Base-by-base conservation (phyloP, 2,329 filamentous ascomycete species). In the Paraphaeosphaeria sporulosa region DNA sequence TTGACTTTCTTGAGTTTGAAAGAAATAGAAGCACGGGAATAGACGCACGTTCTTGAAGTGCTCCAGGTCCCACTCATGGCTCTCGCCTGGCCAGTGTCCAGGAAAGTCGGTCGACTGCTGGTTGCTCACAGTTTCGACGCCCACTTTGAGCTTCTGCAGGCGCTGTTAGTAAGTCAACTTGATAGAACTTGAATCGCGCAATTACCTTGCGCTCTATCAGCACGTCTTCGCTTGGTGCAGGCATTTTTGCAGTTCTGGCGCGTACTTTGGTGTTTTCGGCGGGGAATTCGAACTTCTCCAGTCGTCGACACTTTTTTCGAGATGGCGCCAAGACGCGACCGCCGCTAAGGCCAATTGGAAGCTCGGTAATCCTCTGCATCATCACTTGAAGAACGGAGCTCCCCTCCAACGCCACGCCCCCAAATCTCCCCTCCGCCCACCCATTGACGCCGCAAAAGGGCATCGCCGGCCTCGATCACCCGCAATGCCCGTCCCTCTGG, bases 31-130 rank as follows among this genome's bases (percentile, higher is more conserved):
- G n/a, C n/a, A n/a, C n/a, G n/a, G 10, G n/a, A 47, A 9, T 6
- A 34, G 17, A 48, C 50, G 21, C 79, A 86, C 86, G 55, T 85
- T 74, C 64, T 83, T 85, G 81, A 97, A 97, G 63, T 87, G 84
- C 1, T 91, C 84, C 55, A 93, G 81, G 61, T 90, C 85, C 90
- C 93, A 97, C 53, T 86, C 84, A 74, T 93, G 86, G 79, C 96
- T 91, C 82, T 98, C 95, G 69, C 92, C 92, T 3, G 92, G 90
- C 82, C 90, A 95, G 79, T 97, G 93, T 67, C 91, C 90, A 17
- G 96, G 96, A 77, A 94, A 97, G 76, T 98, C 94, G 71, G 89
- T 96, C 49, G 93, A 95, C 63, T 90, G 86, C 70, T 94, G 91
- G 81, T 98, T 89, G 69, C 90, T 91, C 73, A 99, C 91, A 23